Base-by-base conservation (phyloP, 129 eudicot species). In the Flaveria brownii region DNA sequence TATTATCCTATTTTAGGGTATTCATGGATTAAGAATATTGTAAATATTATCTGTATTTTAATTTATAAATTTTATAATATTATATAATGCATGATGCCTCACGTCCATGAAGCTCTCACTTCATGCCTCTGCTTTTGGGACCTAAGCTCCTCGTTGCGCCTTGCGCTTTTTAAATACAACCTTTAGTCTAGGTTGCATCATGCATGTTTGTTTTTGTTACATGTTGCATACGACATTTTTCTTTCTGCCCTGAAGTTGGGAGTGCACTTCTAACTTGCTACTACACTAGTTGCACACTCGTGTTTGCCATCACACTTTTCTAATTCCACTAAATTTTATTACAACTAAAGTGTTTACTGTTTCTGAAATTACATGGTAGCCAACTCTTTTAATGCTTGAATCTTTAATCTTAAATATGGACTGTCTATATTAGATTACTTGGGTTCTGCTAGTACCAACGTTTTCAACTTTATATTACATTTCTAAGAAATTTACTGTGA, bases 161-260 rank as follows among this genome's bases (percentile, higher is more conserved):
- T 28, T 28, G 33, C 33, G 33, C 33, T 28, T 28, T 28, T 28
- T 28, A 28, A 28, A 28, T 28, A 2, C 33, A 28, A 28, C 33
- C 33, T 28, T 28, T 28, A 28, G 33, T 28, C 33, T 4, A 60
- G 70, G 26, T 15, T 59, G 41, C 22, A 73, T 41, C n/a, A n/a
- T 59, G 41, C 22, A 73, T 41, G 15, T 59, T 73, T 39, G 43
- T 73, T 73, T 57, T 73, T 57, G 52, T 41, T 25, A 5, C 68
- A 39, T 25, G 26, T 2, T 6, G 4, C 30, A 28, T 28, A 14
- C 0, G 33, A 28, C 33, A 28, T 28, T 28, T 28, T 28, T 28
- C 14, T 52, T 52, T 52, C 59, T 16, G 18, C 59, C 59, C 59
- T n/a, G 22, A 15, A 52, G 20, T n/a, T 52, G 9, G 9, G 20